These are phyloP conservation scores for Xylogone sp. DNA, from an alignment of 2,329 filamentous ascomycete genomes.

Conservation along the genomic window DNA sequence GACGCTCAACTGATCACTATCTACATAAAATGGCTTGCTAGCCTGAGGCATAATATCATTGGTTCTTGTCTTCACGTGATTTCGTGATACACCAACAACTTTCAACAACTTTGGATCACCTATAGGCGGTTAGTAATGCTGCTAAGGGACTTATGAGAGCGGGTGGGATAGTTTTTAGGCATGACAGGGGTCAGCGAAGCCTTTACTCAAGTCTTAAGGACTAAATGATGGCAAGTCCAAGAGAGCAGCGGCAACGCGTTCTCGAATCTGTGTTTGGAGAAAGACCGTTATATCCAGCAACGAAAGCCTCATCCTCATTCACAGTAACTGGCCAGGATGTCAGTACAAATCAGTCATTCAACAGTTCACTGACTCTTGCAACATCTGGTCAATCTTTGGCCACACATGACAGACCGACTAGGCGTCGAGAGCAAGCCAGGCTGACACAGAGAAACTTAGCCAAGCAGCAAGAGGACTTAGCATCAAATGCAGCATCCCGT, in stretches of 20 bases:
- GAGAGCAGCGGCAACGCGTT: conserved; percentile 18
- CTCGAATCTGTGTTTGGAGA: conserved; percentile 27
- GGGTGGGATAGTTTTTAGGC: background rate
- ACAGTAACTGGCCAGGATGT: conserved; percentile 20
- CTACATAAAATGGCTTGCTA: background rate
- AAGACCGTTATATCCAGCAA: conserved; percentile 23
- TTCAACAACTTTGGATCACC: background rate
- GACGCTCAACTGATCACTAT: background rate
- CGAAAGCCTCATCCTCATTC: conserved; percentile 17
- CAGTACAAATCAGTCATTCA: conserved; percentile 12
- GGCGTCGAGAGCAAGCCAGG: conserved; percentile 1
- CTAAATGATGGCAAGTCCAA: background rate
- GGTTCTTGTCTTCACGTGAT: background rate
- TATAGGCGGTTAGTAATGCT: background rate
- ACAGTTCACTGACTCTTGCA: background rate
- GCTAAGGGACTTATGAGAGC: background rate
- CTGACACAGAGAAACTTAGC: background rate
- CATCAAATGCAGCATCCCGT: background rate
- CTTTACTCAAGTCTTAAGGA: background rate
- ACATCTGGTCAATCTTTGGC: background rate
- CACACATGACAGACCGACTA: conserved; percentile 1
- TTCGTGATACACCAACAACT: background rate
- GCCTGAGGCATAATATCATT: background rate
- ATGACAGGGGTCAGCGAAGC: background rate
- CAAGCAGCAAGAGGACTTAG: background rate